Conservation (phyloP, 352 stramenopile species). For the Globisporangium cylindrosporum region DNA sequence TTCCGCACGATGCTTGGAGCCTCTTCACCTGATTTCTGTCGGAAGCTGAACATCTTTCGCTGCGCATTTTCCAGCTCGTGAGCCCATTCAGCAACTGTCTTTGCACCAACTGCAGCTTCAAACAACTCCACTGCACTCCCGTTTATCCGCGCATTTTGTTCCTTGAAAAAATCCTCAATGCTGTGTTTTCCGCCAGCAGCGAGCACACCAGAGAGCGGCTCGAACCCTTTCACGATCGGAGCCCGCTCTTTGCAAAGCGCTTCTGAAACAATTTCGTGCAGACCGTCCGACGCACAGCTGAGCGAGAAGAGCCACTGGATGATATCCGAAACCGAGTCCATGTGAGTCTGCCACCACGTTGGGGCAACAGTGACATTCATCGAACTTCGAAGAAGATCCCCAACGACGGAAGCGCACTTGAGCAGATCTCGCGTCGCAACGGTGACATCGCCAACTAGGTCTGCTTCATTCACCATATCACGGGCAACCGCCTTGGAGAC, state of each 20-base stretch:
- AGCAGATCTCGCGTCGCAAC: conserved; percentile 44
- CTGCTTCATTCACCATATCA: conserved; percentile 49
- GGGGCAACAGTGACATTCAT: conserved; percentile 72
- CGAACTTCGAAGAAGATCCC: conserved; percentile 52
- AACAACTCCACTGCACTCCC: conserved; percentile 14
- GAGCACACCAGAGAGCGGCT: conserved; percentile 27
- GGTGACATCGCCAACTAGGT: conserved; percentile 53
- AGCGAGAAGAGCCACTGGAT: conserved; percentile 76
- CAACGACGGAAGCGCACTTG: conserved; percentile 43
- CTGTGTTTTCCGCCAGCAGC: conserved; percentile 13
- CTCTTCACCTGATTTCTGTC: conserved; percentile 4
- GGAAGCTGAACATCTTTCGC: conserved; percentile 34
- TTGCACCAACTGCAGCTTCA: conserved; percentile 3
- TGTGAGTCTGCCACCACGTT: conserved; percentile 66
- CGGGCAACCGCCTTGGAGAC: conserved; percentile 53
- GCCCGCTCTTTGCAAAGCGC: conserved; percentile 51
- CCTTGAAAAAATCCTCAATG: conserved; percentile 24
- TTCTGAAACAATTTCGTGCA: conserved; percentile 69
- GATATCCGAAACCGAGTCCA: conserved; percentile 44
- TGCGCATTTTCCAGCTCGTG: conserved; percentile 32
- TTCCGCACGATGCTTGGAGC: conserved; percentile 22
- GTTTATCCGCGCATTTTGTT: conserved; percentile 23
- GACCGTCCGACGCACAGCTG: conserved; percentile 63
- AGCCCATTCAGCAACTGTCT: conserved; percentile 17
- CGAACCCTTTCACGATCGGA: conserved; percentile 32